These are phyloP conservation scores for Colletotrichum lupini DNA, from an alignment of 2,329 filamentous ascomycete genomes.

Conservation along the genomic window DNA sequence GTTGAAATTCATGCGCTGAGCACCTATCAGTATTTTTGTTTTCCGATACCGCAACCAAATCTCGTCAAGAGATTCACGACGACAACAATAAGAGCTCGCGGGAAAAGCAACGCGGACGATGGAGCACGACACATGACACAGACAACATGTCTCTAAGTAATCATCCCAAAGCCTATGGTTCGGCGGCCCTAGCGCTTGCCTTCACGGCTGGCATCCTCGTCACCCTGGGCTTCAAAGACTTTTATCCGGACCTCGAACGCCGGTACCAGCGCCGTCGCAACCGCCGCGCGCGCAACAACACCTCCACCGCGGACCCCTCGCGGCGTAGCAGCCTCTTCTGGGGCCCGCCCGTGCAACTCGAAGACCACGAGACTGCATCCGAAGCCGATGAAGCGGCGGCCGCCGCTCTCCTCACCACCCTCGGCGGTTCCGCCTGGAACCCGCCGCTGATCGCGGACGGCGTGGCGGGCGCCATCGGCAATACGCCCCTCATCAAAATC, in stretches of 20 bases:
- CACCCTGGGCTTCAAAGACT: slow-evolving; percentile 81
- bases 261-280: slow-evolving; percentile 64
- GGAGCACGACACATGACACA: slow-evolving; percentile 32
- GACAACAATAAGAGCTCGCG: neutral
- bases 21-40: neutral
- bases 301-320: slow-evolving; percentile 34
- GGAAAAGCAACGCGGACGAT: slow-evolving; percentile 6
- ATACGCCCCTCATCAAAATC: slow-evolving; percentile 90
- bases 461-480: slow-evolving; percentile 91
- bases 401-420: slow-evolving; percentile 33
- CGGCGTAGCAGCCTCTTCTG: slow-evolving; percentile 59
- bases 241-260: slow-evolving; percentile 79
- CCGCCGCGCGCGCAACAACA: slow-evolving; percentile 23
- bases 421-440: slow-evolving; percentile 37
- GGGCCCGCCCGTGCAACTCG: slow-evolving; percentile 61
- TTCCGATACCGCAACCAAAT: slow-evolving; percentile 10
- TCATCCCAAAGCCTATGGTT: slow-evolving; percentile 71
- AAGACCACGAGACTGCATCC: slow-evolving; percentile 62
- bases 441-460: slow-evolving; percentile 71
- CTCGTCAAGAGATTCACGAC: neutral
- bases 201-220: slow-evolving; percentile 83
- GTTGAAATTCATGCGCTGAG: slow-evolving; percentile 14
- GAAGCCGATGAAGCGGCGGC: slow-evolving; percentile 39
- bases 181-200: slow-evolving; percentile 74
- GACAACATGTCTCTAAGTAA: slow-evolving; percentile 67